phyloP scores from a whole-genome alignment of 192 early-diverging fungal genomes.

The Paraglomus brasilianum region DNA sequence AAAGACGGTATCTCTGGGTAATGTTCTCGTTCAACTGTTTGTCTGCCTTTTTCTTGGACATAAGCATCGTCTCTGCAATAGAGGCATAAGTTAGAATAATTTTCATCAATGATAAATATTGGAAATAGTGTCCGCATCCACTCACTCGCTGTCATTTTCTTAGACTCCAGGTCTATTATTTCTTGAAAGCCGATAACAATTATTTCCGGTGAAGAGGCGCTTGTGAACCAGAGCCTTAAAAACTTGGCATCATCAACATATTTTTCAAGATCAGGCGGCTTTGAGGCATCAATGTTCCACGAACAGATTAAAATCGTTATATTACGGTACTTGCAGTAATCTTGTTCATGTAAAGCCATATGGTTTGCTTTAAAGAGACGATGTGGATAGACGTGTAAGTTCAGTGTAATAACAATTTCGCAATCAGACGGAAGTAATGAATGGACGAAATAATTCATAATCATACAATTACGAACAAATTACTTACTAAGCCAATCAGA shows the following conservation, averaged over 20 bases:
- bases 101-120: not conserved
- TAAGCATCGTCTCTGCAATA: slow-evolving; percentile 51
- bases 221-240: slow-evolving; percentile 47
- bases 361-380: slow-evolving; percentile 45
- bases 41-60: slow-evolving; percentile 56
- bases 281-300: slow-evolving; percentile 92
- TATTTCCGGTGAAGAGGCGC: slow-evolving; percentile 65
- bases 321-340: slow-evolving; percentile 64
- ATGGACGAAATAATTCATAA: not conserved
- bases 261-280: slow-evolving; percentile 74
- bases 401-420: not conserved
- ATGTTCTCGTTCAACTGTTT: slow-evolving; percentile 49
- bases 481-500: slow-evolving; percentile 64
- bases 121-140: not conserved
- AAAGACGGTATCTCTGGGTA: slow-evolving; percentile 74
- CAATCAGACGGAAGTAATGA: not conserved
- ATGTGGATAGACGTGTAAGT: not conserved
- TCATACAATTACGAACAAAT: slow-evolving; percentile 18
- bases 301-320: slow-evolving; percentile 78
- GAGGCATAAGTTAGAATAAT: not conserved
- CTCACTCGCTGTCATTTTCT: slow-evolving; percentile 77
- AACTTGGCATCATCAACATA: slow-evolving; percentile 50
- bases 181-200: slow-evolving; percentile 86
- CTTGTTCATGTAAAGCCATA: slow-evolving; percentile 58
- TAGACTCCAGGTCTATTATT: slow-evolving; percentile 79